Base-by-base conservation (phyloP, 1,139 yeast genomes). In the Blastobotrys buckinghamii region DNA sequence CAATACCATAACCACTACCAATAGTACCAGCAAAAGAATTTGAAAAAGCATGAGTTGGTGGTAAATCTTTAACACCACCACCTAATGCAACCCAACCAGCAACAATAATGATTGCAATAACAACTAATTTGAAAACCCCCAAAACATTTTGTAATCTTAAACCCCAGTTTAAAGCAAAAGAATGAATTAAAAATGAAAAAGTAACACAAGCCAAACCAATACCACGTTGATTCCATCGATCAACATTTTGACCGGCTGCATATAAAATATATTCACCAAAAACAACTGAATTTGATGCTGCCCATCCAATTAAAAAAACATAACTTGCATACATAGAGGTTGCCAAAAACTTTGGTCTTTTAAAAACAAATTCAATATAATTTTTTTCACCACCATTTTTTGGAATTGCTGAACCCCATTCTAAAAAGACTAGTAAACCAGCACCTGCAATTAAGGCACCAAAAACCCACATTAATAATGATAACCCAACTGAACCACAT, bases 361-460 rank as follows among this genome's bases (percentile, higher is more conserved):
- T 73, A 68, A 75, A 86, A 54, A 85, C 79, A 59, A 78, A 81
- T 64, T 85, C 94, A 58, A 87, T 72, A 63, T 86, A 87, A 61
- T 84, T 84, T 68, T 86, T 85, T 63, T 86, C 95, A 55, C 95
- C 96, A 56, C 96, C 96, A 60, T 86, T 85, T 66, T 84, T 78
- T 32, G 94, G 92, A 55, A 86, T 79, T 37, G 87, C 88, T 12
- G 88, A 77, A 16, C 95, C 95, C 66, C 85, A 83, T 64, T 86
- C 95, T 78, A 87, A 76, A 63, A 85, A 87, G 6, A 84, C 88
- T 60, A 79, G 75, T 57, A 86, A 71, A 3, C 95, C 95, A 29
- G 84, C 72, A 37, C 82, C 72, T 4, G 95, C 87, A 57, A 86
- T 81, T 22, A 84, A 52, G 12, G 88, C 78, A 44, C 95, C 96